Percentiles rank a stretch among this genome's conserved stretches.
These are phyloP conservation scores for Blastomyces silverae DNA, from an alignment of 2,329 filamentous ascomycete genomes.

Conservation along the genomic window DNA sequence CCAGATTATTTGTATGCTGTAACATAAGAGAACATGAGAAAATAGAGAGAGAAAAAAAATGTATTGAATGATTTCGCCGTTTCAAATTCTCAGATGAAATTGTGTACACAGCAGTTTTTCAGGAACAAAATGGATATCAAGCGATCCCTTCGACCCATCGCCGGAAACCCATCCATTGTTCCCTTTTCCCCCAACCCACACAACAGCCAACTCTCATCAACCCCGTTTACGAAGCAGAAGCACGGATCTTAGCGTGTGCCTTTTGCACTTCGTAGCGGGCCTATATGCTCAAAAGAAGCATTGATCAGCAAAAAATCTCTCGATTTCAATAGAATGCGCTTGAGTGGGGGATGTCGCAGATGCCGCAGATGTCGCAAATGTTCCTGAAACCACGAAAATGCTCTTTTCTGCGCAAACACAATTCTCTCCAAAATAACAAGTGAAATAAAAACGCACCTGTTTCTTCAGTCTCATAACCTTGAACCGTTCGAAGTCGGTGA, in stretches of 20 bases:
- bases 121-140: constrained; percentile 16
- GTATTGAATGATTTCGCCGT: constrained; percentile 18
- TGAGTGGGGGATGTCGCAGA: background rate
- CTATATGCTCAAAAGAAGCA: constrained; percentile 34
- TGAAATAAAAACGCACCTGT: constrained; percentile 59
- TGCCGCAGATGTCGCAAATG: background rate
- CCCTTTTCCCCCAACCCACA: constrained; percentile 33
- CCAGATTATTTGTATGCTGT: background rate
- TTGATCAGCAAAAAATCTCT: background rate
- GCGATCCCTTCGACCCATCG: constrained; percentile 15
- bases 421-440: background rate
- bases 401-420: background rate
- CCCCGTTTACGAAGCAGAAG: constrained; percentile 57
- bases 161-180: constrained; percentile 16
- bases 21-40: background rate
- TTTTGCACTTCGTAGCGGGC: constrained; percentile 95
- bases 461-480: constrained; percentile 99
- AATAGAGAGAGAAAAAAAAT: constrained; percentile 1
- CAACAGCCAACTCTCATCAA: constrained; percentile 32
- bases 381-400: background rate
- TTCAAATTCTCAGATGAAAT: constrained; percentile 20
- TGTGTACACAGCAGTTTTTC: constrained; percentile 23
- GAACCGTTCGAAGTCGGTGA: constrained; percentile 99
- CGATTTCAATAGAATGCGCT: background rate
- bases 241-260: constrained; percentile 87